phyloP scores from a whole-genome alignment of 306 rosid species.

The Corylus avellana region DNA sequence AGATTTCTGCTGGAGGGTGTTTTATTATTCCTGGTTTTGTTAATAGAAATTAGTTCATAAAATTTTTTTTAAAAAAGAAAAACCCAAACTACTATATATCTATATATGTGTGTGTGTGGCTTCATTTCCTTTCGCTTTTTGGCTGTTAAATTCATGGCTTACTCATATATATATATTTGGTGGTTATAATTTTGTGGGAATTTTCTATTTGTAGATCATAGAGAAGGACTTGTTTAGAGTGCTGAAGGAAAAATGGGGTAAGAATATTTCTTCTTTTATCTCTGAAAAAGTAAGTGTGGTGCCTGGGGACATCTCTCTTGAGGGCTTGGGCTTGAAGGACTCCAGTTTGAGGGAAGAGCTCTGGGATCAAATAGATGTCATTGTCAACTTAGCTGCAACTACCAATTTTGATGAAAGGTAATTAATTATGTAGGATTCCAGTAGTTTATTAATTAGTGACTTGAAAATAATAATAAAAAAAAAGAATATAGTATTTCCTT shows the following conservation, averaged over 20 bases:
- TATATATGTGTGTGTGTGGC: too few species aligned
- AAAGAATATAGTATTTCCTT: background rate
- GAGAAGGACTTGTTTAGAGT: conserved; percentile 64
- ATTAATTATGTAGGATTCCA: too few species aligned
- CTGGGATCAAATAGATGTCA: conserved; percentile 44
- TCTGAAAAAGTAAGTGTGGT: conserved; percentile 57
- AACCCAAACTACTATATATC: background rate
- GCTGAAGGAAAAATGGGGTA: conserved; percentile 59
- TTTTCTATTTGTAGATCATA: conserved; percentile 43
- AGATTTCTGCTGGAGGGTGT: too few species aligned
- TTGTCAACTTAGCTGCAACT: conserved; percentile 75
- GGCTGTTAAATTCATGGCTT: background rate
- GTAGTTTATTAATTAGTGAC: too few species aligned
- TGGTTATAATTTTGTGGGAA: background rate
- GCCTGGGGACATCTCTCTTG: conserved; percentile 56
- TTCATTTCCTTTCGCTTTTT: conserved; percentile 1
- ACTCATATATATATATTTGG: background rate
- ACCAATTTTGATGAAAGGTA: conserved; percentile 84
- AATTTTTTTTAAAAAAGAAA: too few species aligned
- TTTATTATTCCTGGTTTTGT: too few species aligned
- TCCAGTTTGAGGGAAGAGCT: conserved; percentile 47
- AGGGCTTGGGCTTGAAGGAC: conserved; percentile 58
- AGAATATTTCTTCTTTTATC: conserved; percentile 36
- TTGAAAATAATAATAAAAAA: background rate
- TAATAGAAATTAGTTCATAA: too few species aligned